phyloP scores from a whole-genome alignment of 73 alveolate genomes.

The Paramecium caudatum region DNA sequence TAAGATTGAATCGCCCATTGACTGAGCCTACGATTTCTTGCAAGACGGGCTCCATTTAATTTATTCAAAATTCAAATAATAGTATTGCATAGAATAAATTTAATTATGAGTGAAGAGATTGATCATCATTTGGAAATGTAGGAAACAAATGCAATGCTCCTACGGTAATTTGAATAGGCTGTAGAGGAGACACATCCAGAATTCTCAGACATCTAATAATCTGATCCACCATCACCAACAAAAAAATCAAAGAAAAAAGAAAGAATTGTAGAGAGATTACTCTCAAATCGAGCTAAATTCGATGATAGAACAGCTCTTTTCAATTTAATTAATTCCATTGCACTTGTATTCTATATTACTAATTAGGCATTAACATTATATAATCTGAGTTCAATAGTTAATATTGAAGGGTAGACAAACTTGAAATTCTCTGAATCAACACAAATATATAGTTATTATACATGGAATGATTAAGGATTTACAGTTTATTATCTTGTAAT shows the following conservation, averaged over 20 bases:
- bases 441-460: background rate
- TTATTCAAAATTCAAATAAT: background rate
- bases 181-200: background rate
- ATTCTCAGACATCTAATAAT: background rate
- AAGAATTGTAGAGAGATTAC: conserved; percentile 1
- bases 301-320: background rate
- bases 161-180: background rate
- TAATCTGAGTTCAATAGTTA: conserved; percentile 22
- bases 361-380: conserved; percentile 49
- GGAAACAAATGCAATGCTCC: conserved; percentile 33
- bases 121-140: conserved; percentile 45
- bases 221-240: conserved; percentile 32
- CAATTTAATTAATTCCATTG: background rate
- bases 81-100: background rate
- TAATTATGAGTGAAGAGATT: conserved; percentile 25
- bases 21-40: conserved; percentile 15
- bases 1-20: conserved; percentile 32
- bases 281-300: conserved; percentile 3
- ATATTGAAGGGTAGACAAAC: conserved; percentile 39
- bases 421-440: background rate
- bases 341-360: background rate
- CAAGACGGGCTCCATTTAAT: conserved; percentile 39
- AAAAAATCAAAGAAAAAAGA: background rate
- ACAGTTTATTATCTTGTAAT: conserved; percentile 11
- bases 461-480: background rate